Evolutionary conservation across 257 asterid genomes (phyloP), one percentile per base, ranked within the genome.

Genomic region (Scutellaria baicalensis): DNA sequence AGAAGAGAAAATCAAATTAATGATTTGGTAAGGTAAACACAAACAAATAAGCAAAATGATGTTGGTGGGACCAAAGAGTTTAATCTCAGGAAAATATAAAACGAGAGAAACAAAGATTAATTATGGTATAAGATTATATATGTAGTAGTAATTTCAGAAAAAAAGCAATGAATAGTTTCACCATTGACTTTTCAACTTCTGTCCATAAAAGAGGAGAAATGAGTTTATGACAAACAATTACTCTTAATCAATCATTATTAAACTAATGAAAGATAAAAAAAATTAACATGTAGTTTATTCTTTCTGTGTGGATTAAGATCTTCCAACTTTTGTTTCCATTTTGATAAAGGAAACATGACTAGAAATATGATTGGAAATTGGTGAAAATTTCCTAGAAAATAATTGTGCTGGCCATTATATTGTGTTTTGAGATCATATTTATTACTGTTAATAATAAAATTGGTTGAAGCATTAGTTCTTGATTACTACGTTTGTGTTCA

Each of bases 21-120:
- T 59, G 6, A 23, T 4, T 45, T 68, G 80, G 59, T 70, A 38
- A 47, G 68, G 51, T 68, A 62, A 77, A 72, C 80, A 82, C 79
- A 81, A 69, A 54, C 84, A 74, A 17, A 59, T 66, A 61, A 69
- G 69, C 84, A 81, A 52, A 43, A 78, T 70, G 52, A 82, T 68
- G 69, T 1, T 39, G 3, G 1, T 38, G 50, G 82, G 84, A 73
- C 75, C 68, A 66, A 66, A 47, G n/a, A 60, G 44, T 39, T 60
- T 68, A 3, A 14, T 38, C 35, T 27, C 4, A 27, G 33, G 33
- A 27, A 27, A 59, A 43, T 51, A 6, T 44, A 36, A 20, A 43
- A 61, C 35, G 64, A 66, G 40, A 51, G 14, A 45, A 52, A 63
- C 47, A 68, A n/a, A n/a, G n/a, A n/a, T n/a, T 23, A 66, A 54